phyloP scores from a whole-genome alignment of 768 basidiomycete genomes.

The Hemileccinum impolitum region DNA sequence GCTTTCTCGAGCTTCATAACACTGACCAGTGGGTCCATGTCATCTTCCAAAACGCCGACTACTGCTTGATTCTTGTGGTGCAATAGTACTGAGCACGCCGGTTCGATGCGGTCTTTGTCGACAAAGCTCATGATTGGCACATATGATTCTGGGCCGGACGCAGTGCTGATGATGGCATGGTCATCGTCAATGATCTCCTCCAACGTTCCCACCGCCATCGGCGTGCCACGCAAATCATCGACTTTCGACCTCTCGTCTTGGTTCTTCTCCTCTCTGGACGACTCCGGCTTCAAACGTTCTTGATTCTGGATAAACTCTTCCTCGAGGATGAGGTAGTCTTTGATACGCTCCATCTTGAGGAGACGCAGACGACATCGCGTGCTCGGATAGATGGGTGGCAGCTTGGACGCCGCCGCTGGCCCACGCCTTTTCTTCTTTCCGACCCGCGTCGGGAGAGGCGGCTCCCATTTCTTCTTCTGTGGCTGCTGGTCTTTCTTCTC shows the following conservation, averaged over 20 bases:
- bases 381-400: conserved; percentile 90
- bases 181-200: conserved; percentile 98
- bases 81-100: conserved; percentile 89
- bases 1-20: conserved; percentile 99
- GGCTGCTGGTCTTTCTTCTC: conserved; percentile 43
- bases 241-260: conserved; percentile 93
- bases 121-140: conserved; percentile 98
- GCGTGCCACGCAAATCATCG: conserved; percentile 90
- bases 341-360: conserved; percentile 96
- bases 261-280: conserved; percentile 89
- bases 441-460: conserved; percentile 92
- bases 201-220: conserved; percentile 97
- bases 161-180: conserved; percentile 97
- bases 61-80: conserved; percentile 96
- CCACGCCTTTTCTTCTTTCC: conserved; percentile 95
- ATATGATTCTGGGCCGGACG: conserved; percentile 94
- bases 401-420: conserved; percentile 86
- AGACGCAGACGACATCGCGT: conserved; percentile 94
- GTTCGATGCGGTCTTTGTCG: conserved; percentile 96
- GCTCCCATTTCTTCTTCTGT: conserved; percentile 95
- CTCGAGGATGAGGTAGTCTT: conserved; percentile 94
- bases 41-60: conserved; percentile 94
- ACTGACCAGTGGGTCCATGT: conserved; percentile 92
- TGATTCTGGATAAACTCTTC: conserved; percentile 94
- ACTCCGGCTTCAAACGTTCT: conserved; percentile 84